Base-by-base conservation (phyloP, 1,284 basidiomycete genomes). In the Heliocybe sulcata region DNA sequence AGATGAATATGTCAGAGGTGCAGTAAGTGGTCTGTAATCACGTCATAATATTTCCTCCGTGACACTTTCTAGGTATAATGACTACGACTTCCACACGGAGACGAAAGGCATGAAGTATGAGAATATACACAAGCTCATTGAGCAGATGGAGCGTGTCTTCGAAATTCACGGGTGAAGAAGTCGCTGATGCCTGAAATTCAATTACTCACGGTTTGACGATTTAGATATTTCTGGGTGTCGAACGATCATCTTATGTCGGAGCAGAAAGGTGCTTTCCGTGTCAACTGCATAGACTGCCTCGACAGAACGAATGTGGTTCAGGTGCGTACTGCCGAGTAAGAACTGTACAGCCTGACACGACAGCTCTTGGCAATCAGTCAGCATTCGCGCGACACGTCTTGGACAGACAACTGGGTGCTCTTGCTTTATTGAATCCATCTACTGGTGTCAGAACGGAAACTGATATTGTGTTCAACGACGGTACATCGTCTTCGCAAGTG, bases 101-200 rank as follows among this genome's bases (percentile, higher is more conserved):
- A 96, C 90, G 4, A 87, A 81, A 65, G 92, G 93, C 16, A 94
- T 94, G 91, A 90, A 90, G 82, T 96, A 92, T 59, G 94, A 97
- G 72, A 95, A 96, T 57, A 94, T 98, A 54, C 80, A 83, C 4
- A 87, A 87, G 57, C 77, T 98, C 29, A 81, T 92, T 54, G 70
- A 77, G n/a, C 69, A 77, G 31, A 77, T 94, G 66, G 83, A 87
- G 58, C 79, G 82, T 45, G 79, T 77, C 1, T 94, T 95, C 64
- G 85, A 87, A 59, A 66, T 77, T 53, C 89, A 94, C 77, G 91
- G 90, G 81, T 87, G 64, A 57, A 68, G 67, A 35, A 9, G 11
- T 19, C 47, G 16, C n/a, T 52, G 35, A 11, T 45, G 29, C 31
- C 19, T 45, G 52, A 47, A 23, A 29, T 47, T 56, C 12, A n/a